Evolutionary conservation across 2,329 filamentous ascomycete genomes (phyloP).

Genomic region (Trichoderma sp.): DNA sequence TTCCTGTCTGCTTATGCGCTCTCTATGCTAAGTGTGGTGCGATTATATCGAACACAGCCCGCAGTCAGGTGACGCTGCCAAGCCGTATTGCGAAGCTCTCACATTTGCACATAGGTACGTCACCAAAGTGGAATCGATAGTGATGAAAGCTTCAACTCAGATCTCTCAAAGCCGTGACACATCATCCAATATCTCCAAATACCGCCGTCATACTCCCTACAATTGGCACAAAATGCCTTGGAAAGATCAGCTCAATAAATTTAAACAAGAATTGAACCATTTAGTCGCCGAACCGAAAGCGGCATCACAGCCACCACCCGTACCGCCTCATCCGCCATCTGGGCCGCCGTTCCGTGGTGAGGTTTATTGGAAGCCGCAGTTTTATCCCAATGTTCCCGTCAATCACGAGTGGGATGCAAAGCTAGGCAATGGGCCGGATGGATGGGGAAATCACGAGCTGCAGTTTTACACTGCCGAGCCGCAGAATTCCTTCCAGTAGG

Average conservation of each 20-base stretch:
- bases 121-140: neutral
- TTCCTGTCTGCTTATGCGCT: neutral
- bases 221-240: constrained; percentile 31
- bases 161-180: neutral
- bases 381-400: constrained; percentile 46
- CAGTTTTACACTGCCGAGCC: constrained; percentile 53
- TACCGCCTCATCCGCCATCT: constrained; percentile 22
- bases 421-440: constrained; percentile 53
- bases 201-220: neutral
- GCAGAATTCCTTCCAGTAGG: constrained; percentile 51
- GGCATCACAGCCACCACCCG: constrained; percentile 19
- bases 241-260: constrained; percentile 38
- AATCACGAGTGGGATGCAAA: constrained; percentile 53
- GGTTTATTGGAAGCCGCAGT: constrained; percentile 53
- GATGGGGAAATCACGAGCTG: constrained; percentile 61
- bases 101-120: neutral
- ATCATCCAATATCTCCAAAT: neutral
- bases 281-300: constrained; percentile 31
- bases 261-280: constrained; percentile 40
- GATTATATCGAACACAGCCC: neutral
- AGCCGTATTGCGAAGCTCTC: neutral
- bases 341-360: constrained; percentile 20
- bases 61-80: constrained; percentile 4
- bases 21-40: neutral
- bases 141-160: neutral